Percentiles rank a stretch among this genome's conserved stretches.
Conservation (phyloP, 148 eudicot species). For the Cornus controversa region DNA sequence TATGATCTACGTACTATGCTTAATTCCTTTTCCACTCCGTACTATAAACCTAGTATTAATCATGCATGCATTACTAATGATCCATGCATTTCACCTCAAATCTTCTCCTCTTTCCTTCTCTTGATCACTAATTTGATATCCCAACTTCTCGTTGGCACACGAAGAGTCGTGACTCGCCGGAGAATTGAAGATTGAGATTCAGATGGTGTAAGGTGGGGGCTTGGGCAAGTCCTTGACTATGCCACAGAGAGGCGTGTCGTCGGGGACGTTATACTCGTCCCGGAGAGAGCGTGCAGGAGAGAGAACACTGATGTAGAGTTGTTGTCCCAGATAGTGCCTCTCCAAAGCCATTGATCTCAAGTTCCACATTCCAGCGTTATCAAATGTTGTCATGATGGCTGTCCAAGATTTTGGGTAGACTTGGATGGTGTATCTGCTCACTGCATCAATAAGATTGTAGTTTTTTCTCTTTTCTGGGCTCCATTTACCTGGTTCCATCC, state of each 20-base stretch:
- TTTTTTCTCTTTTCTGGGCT: conserved; percentile 35
- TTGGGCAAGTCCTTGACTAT: conserved; percentile 43
- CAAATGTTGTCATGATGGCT: conserved; percentile 30
- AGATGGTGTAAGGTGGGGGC: conserved; percentile 37
- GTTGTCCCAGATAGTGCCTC: conserved; percentile 31
- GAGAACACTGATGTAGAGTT: conserved; percentile 51
- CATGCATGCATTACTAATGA: too few relatives aligned
- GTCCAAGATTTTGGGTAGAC: conserved; percentile 42
- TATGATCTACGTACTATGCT: too few relatives aligned
- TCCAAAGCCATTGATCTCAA: conserved; percentile 22
- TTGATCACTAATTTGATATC: too few relatives aligned
- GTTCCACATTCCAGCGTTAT: conserved; percentile 45
- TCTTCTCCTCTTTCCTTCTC: too few relatives aligned
- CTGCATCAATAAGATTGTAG: conserved; percentile 37
- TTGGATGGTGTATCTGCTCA: conserved; percentile 34
- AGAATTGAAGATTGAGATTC: neutral
- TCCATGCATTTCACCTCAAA: too few relatives aligned
- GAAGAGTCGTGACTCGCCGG: too few relatives aligned
- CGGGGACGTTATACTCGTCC: conserved; percentile 49
- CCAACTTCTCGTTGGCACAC: too few relatives aligned
- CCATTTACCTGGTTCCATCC: conserved; percentile 34
- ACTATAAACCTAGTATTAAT: too few relatives aligned
- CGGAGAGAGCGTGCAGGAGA: conserved; percentile 36
- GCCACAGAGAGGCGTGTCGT: conserved; percentile 40
- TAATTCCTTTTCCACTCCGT: too few relatives aligned